Percentiles rank a stretch among this genome's conserved stretches.
Conservation (phyloP, 2,329 filamentous ascomycete species). For the Calonectria crousiana region DNA sequence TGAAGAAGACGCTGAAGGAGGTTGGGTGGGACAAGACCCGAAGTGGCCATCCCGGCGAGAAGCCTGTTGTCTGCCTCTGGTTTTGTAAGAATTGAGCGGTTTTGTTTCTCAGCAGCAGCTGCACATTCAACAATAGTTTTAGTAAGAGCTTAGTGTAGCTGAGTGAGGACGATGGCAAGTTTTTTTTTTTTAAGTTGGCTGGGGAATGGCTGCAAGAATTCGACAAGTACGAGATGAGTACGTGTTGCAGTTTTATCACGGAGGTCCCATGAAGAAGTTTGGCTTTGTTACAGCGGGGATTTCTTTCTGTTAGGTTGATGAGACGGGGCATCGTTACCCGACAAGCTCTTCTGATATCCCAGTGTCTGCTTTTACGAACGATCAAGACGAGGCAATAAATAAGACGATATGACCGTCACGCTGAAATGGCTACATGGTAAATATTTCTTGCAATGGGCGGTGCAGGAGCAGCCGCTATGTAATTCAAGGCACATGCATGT, state of each 20-base stretch:
- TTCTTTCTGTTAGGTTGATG: not conserved
- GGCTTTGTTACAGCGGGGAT: not conserved
- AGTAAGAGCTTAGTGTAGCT: not conserved
- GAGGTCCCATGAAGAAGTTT: not conserved
- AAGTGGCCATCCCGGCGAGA: conserved; percentile 60
- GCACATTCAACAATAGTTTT: not conserved
- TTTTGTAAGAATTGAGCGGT: conserved; percentile 62
- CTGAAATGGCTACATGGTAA: too few species aligned
- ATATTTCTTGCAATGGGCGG: too few species aligned
- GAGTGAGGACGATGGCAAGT: not conserved
- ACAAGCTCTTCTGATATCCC: too few species aligned
- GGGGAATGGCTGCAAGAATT: not conserved
- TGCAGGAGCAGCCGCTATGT: too few species aligned
- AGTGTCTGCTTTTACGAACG: too few species aligned
- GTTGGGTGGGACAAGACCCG: conserved; percentile 70
- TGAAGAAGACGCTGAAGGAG: conserved; percentile 64
- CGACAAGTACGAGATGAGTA: not conserved
- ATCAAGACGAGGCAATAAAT: too few species aligned
- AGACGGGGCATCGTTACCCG: not conserved
- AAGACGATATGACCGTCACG: too few species aligned
- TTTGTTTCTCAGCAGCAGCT: not conserved
- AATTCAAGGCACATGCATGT: too few species aligned
- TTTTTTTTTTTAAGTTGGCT: not conserved
- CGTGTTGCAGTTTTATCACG: not conserved
- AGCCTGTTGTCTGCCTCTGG: conserved; percentile 71